Percentiles rank a stretch among this genome's conserved stretches.
Evolutionary conservation across 1,284 basidiomycete genomes (phyloP).

Genomic region (Chalciporus sp.): DNA sequence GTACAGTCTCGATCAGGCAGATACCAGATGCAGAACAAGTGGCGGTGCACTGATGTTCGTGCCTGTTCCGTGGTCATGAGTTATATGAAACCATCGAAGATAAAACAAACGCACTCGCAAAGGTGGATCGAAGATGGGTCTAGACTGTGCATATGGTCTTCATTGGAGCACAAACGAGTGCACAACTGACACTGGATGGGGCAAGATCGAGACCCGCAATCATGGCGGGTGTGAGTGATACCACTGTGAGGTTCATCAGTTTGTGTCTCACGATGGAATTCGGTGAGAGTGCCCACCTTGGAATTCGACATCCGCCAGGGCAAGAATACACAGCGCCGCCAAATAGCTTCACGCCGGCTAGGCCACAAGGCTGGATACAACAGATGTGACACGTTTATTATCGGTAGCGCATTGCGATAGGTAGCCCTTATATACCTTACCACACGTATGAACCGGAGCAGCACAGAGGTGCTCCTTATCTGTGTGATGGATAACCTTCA

Average conservation of each 20-base stretch:
- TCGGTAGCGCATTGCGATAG: not conserved
- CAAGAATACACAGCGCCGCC: conserved; percentile 44
- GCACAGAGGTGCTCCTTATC: conserved; percentile 56
- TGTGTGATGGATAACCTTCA: conserved; percentile 43
- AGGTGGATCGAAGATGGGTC: conserved; percentile 47
- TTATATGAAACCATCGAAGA: not conserved
- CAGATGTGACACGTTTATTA: not conserved
- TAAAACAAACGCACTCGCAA: conserved; percentile 50
- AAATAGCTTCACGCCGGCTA: conserved; percentile 36
- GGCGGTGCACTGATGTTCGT: conserved; percentile 50
- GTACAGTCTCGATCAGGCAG: conserved; percentile 58
- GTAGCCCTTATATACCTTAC: conserved; percentile 45
- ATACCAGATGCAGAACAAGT: conserved; percentile 49
- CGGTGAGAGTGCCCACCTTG: conserved; percentile 38
- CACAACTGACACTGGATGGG: conserved; percentile 57
- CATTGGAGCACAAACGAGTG: conserved; percentile 49
- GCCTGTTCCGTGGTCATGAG: conserved; percentile 32
- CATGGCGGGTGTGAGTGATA: conserved; percentile 8
- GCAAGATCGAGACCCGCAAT: conserved; percentile 51
- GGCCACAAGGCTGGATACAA: conserved; percentile 45
- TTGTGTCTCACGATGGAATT: too few species aligned
- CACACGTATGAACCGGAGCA: conserved; percentile 55
- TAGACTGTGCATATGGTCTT: conserved; percentile 57
- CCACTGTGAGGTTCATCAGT: conserved; percentile 33
- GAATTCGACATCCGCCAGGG: conserved; percentile 42